Evolutionary conservation across 805 yeast genomes (phyloP).

Genomic region (Ascoidea rubescens): DNA sequence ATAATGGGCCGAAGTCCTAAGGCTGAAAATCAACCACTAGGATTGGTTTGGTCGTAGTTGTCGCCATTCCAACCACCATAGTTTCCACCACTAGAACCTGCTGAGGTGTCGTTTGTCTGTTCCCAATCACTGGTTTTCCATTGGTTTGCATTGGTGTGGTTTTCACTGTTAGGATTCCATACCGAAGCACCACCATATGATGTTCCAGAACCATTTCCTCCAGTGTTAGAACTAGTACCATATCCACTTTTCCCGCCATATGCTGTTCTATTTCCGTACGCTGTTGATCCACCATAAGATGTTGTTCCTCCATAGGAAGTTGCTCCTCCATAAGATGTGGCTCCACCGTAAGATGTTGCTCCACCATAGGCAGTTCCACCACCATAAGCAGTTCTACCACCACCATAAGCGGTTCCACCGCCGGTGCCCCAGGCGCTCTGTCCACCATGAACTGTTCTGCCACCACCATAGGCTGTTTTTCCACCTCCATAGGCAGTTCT

Average conservation of each 20-base stretch:
- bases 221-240: conserved; percentile 27
- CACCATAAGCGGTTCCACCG: conserved; percentile 17
- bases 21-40: too few relatives aligned
- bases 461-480: conserved; percentile 18
- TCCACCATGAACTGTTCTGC: conserved; percentile 20
- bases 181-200: conserved; percentile 18
- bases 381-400: conserved; percentile 23
- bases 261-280: conserved; percentile 30
- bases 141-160: too few relatives aligned
- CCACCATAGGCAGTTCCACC: conserved; percentile 13
- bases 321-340: conserved; percentile 10
- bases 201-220: conserved; percentile 24
- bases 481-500: conserved; percentile 11
- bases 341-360: conserved; percentile 12
- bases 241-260: conserved; percentile 36
- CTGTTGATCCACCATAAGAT: conserved; percentile 23
- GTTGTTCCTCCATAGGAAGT: conserved; percentile 15
- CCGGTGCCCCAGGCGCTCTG: conserved; percentile 20
- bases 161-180: too few relatives aligned
- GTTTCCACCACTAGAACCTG: too few relatives aligned
- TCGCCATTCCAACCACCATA: too few relatives aligned
- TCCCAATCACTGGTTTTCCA: too few relatives aligned
- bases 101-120: too few relatives aligned
- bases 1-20: too few relatives aligned
- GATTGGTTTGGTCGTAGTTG: too few relatives aligned